Evolutionary conservation across 2,329 filamentous ascomycete genomes (phyloP), one percentile per base, ranked within the genome.

Genomic region (Colletotrichum simmondsii): DNA sequence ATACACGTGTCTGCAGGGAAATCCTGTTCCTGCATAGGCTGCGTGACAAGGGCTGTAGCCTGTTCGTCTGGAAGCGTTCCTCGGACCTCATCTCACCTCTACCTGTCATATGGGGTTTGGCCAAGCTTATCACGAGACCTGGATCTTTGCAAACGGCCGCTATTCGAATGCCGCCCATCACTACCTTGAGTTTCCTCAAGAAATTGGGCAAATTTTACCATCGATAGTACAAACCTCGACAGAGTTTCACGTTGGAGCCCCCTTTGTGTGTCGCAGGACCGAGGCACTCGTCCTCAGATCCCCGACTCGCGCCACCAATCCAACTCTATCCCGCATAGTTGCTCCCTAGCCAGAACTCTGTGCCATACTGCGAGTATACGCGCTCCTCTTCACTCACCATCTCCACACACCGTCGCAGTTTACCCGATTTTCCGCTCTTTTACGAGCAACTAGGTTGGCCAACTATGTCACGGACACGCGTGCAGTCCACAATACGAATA

Each of bases 311-410:
- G 56, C 68, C 68, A 35, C 64, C 26, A 66, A 22, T 56, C 46
- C 57, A 68, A 68, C 69, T 63, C 54, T 54, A 72, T 72, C 58
- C 53, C 54, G 64, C 22, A 42, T 54, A 19, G 16, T 54, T 62
- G 24, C 26, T 6, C 16, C 16, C 12, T 46, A 56, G 24, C 30
- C 30, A 30, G 24, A 62, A 56, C 57, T 52, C 49, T 32, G 46
- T 32, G 46, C 46, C 65, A 35, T 30, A 10, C 30, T 35, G 32
- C 32, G 32, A 12, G 32, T 35, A 4, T 35, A 12, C 30, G 8
- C 42, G 42, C 42, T 22, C 42, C 42, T 49, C 19, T 49, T n/a
- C 56, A 30, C 56, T 42, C 65, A 35, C 42, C 42, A 22, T 42
- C 35, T 24, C 65, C 57, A 26, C 46, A 4, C 16, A n/a, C n/a